Evolutionary conservation across 1,284 basidiomycete genomes (phyloP).

Genomic region (Cerrena zonata): DNA sequence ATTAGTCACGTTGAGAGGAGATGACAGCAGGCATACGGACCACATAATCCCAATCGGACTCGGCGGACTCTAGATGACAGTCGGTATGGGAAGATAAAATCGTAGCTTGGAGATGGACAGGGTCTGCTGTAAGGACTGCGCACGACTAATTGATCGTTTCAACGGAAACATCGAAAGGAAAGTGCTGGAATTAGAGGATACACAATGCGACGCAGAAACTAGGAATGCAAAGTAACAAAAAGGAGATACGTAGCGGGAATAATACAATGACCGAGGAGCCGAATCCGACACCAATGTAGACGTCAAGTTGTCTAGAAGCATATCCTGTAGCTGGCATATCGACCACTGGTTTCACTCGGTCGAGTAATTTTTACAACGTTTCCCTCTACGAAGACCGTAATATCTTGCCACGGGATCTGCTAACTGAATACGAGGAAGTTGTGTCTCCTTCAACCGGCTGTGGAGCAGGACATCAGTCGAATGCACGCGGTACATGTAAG

Average conservation of each 20-base stretch:
- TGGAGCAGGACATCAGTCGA: slow-evolving; percentile 7
- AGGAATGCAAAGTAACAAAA: neutral
- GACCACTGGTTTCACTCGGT: slow-evolving; percentile 92
- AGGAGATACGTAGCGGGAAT: neutral
- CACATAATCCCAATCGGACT: no score
- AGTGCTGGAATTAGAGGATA: neutral
- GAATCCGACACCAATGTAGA: neutral
- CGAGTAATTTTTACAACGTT: slow-evolving; percentile 98
- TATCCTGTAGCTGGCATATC: slow-evolving; percentile 90
- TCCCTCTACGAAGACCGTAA: slow-evolving; percentile 90
- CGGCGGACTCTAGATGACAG: no score
- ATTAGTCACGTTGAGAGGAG: no score
- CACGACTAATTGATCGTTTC: no score
- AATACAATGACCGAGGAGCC: neutral
- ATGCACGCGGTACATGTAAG: slow-evolving; percentile 11
- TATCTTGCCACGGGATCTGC: slow-evolving; percentile 96
- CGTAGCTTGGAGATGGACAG: no score
- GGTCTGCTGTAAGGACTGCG: no score
- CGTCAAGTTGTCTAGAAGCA: slow-evolving; percentile 52
- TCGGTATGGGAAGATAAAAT: no score
- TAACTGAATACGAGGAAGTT: slow-evolving; percentile 93
- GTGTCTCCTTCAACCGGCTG: slow-evolving; percentile 95
- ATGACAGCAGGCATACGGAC: no score
- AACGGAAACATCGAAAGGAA: no score
- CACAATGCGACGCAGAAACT: neutral